Evolutionary conservation across 805 yeast species (phyloP).

Genomic region (Yamadazyma takamatsuzukensis): DNA sequence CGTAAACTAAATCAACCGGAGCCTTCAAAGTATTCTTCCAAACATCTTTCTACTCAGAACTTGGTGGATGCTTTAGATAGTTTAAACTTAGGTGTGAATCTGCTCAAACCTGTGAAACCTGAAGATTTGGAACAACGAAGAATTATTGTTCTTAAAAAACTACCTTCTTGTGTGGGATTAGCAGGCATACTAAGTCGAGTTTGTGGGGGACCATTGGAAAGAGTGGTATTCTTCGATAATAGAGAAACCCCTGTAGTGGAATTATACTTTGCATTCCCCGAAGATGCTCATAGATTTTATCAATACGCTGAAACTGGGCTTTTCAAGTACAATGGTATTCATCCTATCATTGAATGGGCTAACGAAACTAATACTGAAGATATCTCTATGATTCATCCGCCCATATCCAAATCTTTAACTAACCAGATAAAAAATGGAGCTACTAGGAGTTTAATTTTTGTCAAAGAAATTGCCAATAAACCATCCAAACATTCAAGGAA

Average conservation of each 20-base stretch:
- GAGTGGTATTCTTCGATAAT: slow-evolving; percentile 28
- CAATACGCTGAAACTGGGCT: slow-evolving; percentile 48
- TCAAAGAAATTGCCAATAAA: slow-evolving; percentile 22
- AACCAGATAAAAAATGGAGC: slow-evolving; percentile 45
- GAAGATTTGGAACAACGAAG: too few relatives aligned
- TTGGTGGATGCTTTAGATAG: too few relatives aligned
- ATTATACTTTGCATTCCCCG: slow-evolving; percentile 49
- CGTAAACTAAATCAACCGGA: too few relatives aligned
- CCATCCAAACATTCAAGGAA: slow-evolving; percentile 1
- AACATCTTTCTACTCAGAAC: too few relatives aligned
- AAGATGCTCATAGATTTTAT: slow-evolving; percentile 54
- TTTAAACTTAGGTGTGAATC: too few relatives aligned
- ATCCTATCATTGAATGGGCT: slow-evolving; percentile 48
- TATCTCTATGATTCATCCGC: slow-evolving; percentile 15
- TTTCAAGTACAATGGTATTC: slow-evolving; percentile 57
- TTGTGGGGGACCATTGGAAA: slow-evolving; percentile 69
- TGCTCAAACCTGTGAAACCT: too few relatives aligned
- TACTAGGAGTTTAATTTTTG: slow-evolving; percentile 50
- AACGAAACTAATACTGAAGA: slow-evolving; percentile 19
- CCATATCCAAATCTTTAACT: slow-evolving; percentile 19
- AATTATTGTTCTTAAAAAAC: slow-evolving; percentile 33
- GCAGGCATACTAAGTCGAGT: slow-evolving; percentile 51
- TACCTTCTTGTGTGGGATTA: slow-evolving; percentile 44
- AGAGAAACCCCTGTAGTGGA: slow-evolving; percentile 26
- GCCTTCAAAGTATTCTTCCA: too few relatives aligned